These are phyloP conservation scores for Diphasiastrum complanatum DNA, from an alignment of 83 land plant species.

Conservation along the genomic window DNA sequence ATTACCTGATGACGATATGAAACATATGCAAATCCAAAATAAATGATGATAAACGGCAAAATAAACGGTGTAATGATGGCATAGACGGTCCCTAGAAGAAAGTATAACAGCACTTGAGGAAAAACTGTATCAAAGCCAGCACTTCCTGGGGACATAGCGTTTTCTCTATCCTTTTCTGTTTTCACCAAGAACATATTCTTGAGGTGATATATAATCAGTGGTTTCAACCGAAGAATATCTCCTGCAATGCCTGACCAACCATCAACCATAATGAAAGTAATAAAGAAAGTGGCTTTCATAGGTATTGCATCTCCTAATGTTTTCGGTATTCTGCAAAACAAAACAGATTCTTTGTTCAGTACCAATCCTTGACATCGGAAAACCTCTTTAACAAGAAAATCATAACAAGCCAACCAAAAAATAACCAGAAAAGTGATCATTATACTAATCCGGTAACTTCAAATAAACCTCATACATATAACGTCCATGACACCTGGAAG, in stretches of 20 bases:
- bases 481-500: no score
- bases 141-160: constrained; percentile 58
- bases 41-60: constrained; percentile 53
- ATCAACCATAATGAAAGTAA: constrained; percentile 68
- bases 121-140: constrained; percentile 33
- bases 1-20: constrained; percentile 61
- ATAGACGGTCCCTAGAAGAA: constrained; percentile 55
- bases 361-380: no score
- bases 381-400: no score
- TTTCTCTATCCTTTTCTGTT: constrained; percentile 53
- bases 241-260: constrained; percentile 64
- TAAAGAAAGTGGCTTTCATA: constrained; percentile 65
- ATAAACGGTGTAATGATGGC: constrained; percentile 47
- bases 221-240: constrained; percentile 46
- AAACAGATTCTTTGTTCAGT: no score
- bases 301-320: constrained; percentile 47
- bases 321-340: constrained; percentile 30
- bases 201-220: constrained; percentile 46
- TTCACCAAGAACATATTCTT: constrained; percentile 47
- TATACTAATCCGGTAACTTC: not conserved
- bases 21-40: constrained; percentile 48
- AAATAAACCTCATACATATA: not conserved
- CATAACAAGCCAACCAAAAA: no score
- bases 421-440: no score
- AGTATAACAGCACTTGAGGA: constrained; percentile 50